Evolutionary conservation across 2,329 filamentous ascomycete genomes (phyloP).

Genomic region (Penicillium hesseltinei): DNA sequence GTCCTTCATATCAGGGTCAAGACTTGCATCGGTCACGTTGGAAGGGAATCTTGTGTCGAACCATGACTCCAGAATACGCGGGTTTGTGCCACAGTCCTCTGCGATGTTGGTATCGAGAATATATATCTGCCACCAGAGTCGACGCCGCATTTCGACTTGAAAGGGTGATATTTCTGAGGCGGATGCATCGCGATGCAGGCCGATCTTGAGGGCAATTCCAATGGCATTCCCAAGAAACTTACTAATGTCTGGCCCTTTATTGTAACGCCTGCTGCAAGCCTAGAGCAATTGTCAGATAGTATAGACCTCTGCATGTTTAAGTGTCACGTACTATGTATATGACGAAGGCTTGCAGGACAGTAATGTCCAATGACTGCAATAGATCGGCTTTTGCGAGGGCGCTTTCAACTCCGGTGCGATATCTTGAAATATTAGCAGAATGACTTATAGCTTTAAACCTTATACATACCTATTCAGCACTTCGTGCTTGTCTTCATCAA

Average conservation of each 20-base stretch:
- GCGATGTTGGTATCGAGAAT: background rate
- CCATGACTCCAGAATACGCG: slow-evolving; percentile 11
- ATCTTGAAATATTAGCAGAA: slow-evolving; percentile 12
- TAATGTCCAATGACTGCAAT: slow-evolving; percentile 13
- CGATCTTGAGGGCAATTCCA: slow-evolving; percentile 13
- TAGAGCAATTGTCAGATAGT: background rate
- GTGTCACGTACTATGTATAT: slow-evolving; percentile 21
- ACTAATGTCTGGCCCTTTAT: slow-evolving; percentile 13
- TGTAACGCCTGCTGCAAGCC: slow-evolving; percentile 17
- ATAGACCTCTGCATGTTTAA: background rate
- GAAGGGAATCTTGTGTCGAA: slow-evolving; percentile 16
- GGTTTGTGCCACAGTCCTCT: slow-evolving; percentile 12
- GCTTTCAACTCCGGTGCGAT: slow-evolving; percentile 9
- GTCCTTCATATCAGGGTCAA: slow-evolving; percentile 14
- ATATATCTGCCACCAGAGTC: slow-evolving; percentile 2
- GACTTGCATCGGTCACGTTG: slow-evolving; percentile 17
- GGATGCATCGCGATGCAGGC: slow-evolving; percentile 14
- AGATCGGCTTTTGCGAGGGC: slow-evolving; percentile 16
- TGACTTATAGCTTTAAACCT: background rate
- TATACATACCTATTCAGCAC: slow-evolving; percentile 14
- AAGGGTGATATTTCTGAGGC: slow-evolving; percentile 9
- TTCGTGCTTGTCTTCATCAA: slow-evolving; percentile 10
- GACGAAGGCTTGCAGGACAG: slow-evolving; percentile 20
- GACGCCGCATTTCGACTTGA: slow-evolving; percentile 20
- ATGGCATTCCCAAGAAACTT: slow-evolving; percentile 10